Percentiles rank a stretch among this genome's conserved stretches.
phyloP scores from a whole-genome alignment of 2,329 filamentous ascomycete genomes.

The Exophiala calicioides region DNA sequence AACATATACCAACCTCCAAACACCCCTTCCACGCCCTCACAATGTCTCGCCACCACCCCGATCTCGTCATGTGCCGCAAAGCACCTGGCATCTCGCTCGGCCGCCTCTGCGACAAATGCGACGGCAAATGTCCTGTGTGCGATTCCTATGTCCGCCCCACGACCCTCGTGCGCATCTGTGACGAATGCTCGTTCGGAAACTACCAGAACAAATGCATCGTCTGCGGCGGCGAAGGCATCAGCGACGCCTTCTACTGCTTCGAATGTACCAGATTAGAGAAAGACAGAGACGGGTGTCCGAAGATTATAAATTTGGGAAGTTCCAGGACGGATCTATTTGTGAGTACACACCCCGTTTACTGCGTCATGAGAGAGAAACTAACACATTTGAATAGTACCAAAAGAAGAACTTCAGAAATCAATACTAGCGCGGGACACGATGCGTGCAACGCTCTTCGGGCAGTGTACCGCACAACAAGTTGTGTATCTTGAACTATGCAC shows the following conservation, averaged over 20 bases:
- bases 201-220: slow-evolving; percentile 99
- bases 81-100: slow-evolving; percentile 96
- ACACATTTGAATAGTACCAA: slow-evolving; percentile 51
- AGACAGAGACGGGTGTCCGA: slow-evolving; percentile 94
- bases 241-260: slow-evolving; percentile 98
- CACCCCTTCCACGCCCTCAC: slow-evolving; percentile 30
- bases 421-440: slow-evolving; percentile 16
- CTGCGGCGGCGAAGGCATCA: slow-evolving; percentile 96
- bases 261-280: slow-evolving; percentile 97
- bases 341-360: not conserved
- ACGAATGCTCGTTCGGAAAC: slow-evolving; percentile 99
- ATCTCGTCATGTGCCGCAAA: slow-evolving; percentile 99
- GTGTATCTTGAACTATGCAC: too few relatives aligned
- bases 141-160: slow-evolving; percentile 98
- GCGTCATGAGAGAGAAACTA: not conserved
- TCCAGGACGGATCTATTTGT: slow-evolving; percentile 83
- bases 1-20: too few relatives aligned
- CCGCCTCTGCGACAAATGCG: slow-evolving; percentile 98
- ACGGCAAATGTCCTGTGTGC: slow-evolving; percentile 98
- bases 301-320: slow-evolving; percentile 98
- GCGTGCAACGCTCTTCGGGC: too few relatives aligned
- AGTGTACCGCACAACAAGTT: too few relatives aligned
- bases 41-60: slow-evolving; percentile 95
- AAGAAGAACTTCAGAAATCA: slow-evolving; percentile 71
- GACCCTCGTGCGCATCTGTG: slow-evolving; percentile 95